Conservation (phyloP, 192 early-diverging fungal species). For the Chytriomyces sp. region DNA sequence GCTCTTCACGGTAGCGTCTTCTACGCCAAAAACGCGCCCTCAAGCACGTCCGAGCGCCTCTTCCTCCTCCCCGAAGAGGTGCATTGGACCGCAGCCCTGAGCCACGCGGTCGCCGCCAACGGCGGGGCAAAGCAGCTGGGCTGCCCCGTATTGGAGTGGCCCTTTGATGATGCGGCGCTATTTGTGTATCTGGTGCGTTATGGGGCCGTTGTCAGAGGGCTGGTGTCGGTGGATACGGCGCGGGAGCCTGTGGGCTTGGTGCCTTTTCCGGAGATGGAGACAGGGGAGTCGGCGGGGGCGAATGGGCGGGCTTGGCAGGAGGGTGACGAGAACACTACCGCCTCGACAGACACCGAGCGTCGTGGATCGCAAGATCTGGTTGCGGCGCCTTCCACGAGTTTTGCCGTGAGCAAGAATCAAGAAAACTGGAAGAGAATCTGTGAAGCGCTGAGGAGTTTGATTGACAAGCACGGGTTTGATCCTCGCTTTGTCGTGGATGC, state of each 20-base stretch:
- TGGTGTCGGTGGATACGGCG: neutral
- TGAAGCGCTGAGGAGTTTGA: conserved; percentile 11
- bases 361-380: neutral
- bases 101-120: neutral
- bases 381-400: neutral
- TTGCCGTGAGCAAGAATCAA: neutral
- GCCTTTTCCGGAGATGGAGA: neutral
- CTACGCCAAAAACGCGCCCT: conserved; percentile 1
- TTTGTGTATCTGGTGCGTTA: conserved; percentile 17
- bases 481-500: conserved; percentile 14
- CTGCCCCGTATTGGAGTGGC: conserved; percentile 8
- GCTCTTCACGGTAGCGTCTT: conserved; percentile 26
- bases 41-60: neutral
- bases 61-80: conserved; percentile 18
- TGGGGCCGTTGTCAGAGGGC: neutral
- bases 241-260: too few species aligned
- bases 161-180: conserved; percentile 28
- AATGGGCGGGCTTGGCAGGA: neutral
- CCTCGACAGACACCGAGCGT: neutral
- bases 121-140: neutral
- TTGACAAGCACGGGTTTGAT: conserved; percentile 9
- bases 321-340: neutral
- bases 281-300: neutral
- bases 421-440: conserved; percentile 24
- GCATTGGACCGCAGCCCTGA: conserved; percentile 16